Percentiles rank a stretch among this genome's conserved stretches.
phyloP scores from a whole-genome alignment of 805 yeast genomes.

The Wickerhamiella azyma region DNA sequence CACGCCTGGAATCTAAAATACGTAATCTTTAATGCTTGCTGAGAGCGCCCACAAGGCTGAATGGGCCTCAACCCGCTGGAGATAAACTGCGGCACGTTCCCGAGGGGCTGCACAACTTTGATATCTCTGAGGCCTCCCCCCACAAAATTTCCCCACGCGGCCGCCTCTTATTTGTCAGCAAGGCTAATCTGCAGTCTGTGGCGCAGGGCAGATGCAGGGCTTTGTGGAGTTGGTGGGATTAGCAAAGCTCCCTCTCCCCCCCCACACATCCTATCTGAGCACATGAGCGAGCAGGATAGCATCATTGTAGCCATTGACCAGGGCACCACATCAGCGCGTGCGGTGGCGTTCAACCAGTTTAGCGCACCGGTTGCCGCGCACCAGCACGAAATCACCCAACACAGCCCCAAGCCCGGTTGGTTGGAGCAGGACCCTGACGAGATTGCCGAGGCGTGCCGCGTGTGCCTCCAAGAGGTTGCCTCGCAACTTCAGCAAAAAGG shows the following conservation, averaged over 20 bases:
- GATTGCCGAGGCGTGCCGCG: slow-evolving; percentile 63
- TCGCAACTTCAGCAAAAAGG: slow-evolving; percentile 22
- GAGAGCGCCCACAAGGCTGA: too few relatives aligned
- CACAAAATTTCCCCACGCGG: too few relatives aligned
- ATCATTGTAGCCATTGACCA: slow-evolving; percentile 47
- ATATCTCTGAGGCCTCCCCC: too few relatives aligned
- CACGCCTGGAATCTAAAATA: too few relatives aligned
- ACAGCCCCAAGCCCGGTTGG: slow-evolving; percentile 42
- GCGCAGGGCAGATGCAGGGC: not conserved
- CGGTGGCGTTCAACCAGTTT: slow-evolving; percentile 56
- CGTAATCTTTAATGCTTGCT: too few relatives aligned
- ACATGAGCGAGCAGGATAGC: slow-evolving; percentile 7
- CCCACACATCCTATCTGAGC: not conserved
- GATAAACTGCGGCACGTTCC: too few relatives aligned
- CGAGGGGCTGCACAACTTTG: too few relatives aligned
- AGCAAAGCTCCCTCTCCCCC: not conserved
- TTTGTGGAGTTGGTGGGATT: not conserved
- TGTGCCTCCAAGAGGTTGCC: slow-evolving; percentile 41
- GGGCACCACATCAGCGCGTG: slow-evolving; percentile 87
- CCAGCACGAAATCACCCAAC: slow-evolving; percentile 68
- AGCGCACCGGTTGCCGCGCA: slow-evolving; percentile 77
- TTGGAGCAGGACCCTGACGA: slow-evolving; percentile 85
- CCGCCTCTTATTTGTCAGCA: too few relatives aligned
- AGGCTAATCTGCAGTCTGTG: not conserved
- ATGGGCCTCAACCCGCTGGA: too few relatives aligned